A percentile compares a stretch with the other conserved stretches of the same genome.
These are phyloP conservation scores for Pseudognaphalium luteoalbum DNA, from an alignment of 129 eudicot genomes.

Conservation along the genomic window DNA sequence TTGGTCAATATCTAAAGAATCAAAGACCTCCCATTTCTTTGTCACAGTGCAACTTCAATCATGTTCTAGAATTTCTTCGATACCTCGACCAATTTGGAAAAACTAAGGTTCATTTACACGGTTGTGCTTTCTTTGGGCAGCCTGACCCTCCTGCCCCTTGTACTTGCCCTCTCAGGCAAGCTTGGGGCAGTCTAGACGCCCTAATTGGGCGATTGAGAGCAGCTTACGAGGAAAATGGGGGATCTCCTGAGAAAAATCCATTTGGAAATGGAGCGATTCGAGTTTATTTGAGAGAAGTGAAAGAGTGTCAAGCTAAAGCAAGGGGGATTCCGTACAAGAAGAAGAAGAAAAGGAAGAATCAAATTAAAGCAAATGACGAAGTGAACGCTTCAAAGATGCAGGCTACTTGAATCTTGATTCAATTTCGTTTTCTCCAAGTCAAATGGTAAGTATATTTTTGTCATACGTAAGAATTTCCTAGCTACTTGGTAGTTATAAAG, in stretches of 20 bases:
- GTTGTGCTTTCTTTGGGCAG: constrained; percentile 80
- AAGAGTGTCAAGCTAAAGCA: constrained; percentile 81
- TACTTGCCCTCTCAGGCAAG: constrained; percentile 79
- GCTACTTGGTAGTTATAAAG: background rate
- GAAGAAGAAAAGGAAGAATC: constrained; percentile 68
- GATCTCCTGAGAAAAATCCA: constrained; percentile 69
- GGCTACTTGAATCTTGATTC: constrained; percentile 35
- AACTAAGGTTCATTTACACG: constrained; percentile 78
- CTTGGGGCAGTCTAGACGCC: constrained; percentile 94
- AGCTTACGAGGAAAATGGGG: constrained; percentile 83
- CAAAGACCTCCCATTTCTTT: constrained; percentile 67
- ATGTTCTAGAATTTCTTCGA: constrained; percentile 71
- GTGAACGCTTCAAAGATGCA: constrained; percentile 37
- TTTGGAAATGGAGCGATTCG: constrained; percentile 79
- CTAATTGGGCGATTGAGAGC: constrained; percentile 84
- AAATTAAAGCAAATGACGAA: constrained; percentile 36
- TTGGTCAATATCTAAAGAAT: constrained; percentile 76
- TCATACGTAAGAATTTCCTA: background rate
- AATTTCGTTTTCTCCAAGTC: constrained; percentile 25
- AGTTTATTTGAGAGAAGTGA: constrained; percentile 64
- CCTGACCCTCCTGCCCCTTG: constrained; percentile 96
- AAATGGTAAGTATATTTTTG: constrained; percentile 32
- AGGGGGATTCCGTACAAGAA: constrained; percentile 77
- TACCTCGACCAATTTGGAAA: constrained; percentile 91
- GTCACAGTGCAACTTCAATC: constrained; percentile 57